Conservation (phyloP, 2,329 filamentous ascomycete species). For the Curvularia eragrostidis region DNA sequence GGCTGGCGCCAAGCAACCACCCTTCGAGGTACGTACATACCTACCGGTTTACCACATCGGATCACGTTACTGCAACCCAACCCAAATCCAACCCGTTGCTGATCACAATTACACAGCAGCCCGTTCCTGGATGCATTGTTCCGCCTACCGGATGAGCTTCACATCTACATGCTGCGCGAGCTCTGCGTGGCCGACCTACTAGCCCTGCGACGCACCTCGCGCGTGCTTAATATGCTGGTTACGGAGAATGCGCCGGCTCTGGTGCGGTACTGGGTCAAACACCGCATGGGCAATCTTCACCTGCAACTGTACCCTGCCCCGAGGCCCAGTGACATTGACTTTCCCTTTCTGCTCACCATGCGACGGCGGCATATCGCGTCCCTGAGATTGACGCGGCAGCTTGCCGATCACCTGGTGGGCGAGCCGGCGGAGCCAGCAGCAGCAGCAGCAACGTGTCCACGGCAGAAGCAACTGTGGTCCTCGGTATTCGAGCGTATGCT, state of each 20-base stretch:
- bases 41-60: background rate
- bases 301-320: slow-evolving; percentile 46
- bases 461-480: slow-evolving; percentile 44
- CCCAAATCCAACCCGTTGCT: background rate
- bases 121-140: slow-evolving; percentile 43
- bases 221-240: slow-evolving; percentile 42
- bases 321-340: slow-evolving; percentile 36
- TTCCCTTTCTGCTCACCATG: slow-evolving; percentile 46
- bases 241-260: slow-evolving; percentile 41
- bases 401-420: slow-evolving; percentile 42
- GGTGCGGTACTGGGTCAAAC: slow-evolving; percentile 46
- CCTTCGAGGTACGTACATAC: slow-evolving; percentile 36
- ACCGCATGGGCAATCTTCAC: slow-evolving; percentile 44
- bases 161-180: slow-evolving; percentile 44
- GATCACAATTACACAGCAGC: slow-evolving; percentile 24
- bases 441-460: slow-evolving; percentile 23
- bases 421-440: slow-evolving; percentile 34
- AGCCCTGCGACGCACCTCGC: slow-evolving; percentile 41
- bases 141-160: slow-evolving; percentile 45
- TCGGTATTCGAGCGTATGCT: slow-evolving; percentile 49
- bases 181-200: slow-evolving; percentile 45
- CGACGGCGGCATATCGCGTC: slow-evolving; percentile 46
- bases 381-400: slow-evolving; percentile 43
- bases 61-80: background rate
- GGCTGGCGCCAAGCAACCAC: slow-evolving; percentile 23